These are phyloP conservation scores for Prunus dulcis DNA, from an alignment of 306 rosid genomes.

Conservation along the genomic window DNA sequence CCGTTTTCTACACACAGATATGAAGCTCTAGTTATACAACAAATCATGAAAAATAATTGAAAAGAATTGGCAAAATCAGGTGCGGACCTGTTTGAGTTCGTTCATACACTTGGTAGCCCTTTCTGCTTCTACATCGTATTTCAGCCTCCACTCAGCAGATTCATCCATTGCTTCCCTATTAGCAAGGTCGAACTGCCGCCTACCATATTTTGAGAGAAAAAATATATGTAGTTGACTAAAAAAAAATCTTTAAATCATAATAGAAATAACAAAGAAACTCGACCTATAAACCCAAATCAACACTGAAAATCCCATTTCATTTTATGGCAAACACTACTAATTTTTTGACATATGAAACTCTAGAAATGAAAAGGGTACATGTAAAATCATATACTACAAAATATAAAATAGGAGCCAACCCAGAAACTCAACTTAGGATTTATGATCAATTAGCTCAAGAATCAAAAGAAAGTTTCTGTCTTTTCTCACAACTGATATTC, in stretches of 20 bases:
- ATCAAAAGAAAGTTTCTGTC: not conserved
- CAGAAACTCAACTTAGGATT: not conserved
- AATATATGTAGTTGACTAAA: not conserved
- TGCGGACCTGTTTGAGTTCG: slow-evolving; percentile 60
- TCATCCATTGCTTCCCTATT: slow-evolving; percentile 84
- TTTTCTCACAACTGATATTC: not conserved
- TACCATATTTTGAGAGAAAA: slow-evolving; percentile 18
- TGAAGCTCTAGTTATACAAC: not conserved
- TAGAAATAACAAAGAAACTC: not conserved
- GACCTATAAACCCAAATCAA: not conserved
- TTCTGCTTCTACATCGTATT: slow-evolving; percentile 58
- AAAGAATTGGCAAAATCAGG: not conserved
- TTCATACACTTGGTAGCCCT: slow-evolving; percentile 45
- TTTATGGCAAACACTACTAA: not conserved
- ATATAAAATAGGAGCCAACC: not conserved
- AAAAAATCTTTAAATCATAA: not conserved
- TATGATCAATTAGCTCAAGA: not conserved
- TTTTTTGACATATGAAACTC: not conserved
- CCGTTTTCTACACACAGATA: not conserved
- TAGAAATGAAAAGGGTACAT: too few relatives aligned
- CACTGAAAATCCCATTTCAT: not conserved
- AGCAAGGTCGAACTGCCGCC: slow-evolving; percentile 76
- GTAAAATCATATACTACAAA: not conserved
- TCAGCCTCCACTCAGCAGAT: slow-evolving; percentile 93
- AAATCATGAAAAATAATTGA: not conserved